Evolutionary conservation across 2,329 filamentous ascomycete species (phyloP).

Genomic region (Claviceps pazoutovae): DNA sequence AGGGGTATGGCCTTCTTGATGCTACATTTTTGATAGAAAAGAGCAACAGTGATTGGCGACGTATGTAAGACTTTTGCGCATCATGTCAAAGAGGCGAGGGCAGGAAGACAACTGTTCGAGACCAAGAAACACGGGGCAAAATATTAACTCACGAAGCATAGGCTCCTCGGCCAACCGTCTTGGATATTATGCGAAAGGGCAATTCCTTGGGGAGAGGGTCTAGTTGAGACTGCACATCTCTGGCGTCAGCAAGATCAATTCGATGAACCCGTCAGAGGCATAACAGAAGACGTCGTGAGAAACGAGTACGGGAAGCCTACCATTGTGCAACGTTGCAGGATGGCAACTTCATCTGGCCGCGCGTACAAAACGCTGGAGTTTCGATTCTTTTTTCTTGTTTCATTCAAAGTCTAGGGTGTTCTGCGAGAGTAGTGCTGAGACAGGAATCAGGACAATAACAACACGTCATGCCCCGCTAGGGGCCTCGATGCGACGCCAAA

Average conservation of each 20-base stretch:
- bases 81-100: neutral
- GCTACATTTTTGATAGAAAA: constrained; percentile 28
- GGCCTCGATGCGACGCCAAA: neutral
- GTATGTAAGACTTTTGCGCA: neutral
- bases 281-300: neutral
- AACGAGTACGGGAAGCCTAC: neutral
- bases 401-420: neutral
- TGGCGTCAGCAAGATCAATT: constrained; percentile 15
- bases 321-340: neutral
- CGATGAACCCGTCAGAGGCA: neutral
- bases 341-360: neutral
- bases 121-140: neutral
- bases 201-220: constrained; percentile 74
- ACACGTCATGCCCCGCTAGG: neutral
- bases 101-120: neutral
- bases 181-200: constrained; percentile 88
- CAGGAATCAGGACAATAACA: neutral
- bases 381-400: neutral
- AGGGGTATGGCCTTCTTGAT: constrained; percentile 86
- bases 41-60: constrained; percentile 5
- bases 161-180: constrained; percentile 89
- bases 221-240: constrained; percentile 55
- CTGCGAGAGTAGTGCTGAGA: neutral
- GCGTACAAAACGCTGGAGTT: neutral
- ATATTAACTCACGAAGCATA: constrained; percentile 69